phyloP scores from a whole-genome alignment of 1,139 yeast genomes.

The Blastobotrys aristatus region DNA sequence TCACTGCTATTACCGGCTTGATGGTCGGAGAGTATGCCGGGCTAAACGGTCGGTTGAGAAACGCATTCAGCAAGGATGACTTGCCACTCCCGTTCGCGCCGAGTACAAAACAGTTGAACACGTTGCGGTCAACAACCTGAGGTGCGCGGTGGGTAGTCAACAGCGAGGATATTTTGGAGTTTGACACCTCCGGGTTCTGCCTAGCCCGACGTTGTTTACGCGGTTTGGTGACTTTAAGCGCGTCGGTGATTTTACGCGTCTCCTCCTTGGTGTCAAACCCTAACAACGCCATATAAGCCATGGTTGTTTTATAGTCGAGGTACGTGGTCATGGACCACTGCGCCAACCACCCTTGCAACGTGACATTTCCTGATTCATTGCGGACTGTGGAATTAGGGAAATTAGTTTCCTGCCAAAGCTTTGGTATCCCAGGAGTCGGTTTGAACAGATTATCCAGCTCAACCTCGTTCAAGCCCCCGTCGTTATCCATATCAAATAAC shows the following conservation, averaged over 20 bases:
- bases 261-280: conserved; percentile 58
- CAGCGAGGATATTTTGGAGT: conserved; percentile 10
- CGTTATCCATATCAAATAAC: conserved; percentile 87
- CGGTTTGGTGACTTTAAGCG: conserved; percentile 77
- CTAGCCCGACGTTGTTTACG: conserved; percentile 48
- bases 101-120: conserved; percentile 79
- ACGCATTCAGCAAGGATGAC: conserved; percentile 74
- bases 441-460: conserved; percentile 66
- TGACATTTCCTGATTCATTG: conserved; percentile 82
- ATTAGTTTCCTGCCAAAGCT: conserved; percentile 74
- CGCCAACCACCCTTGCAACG: conserved; percentile 96
- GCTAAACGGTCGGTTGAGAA: conserved; percentile 67
- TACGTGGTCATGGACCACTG: conserved; percentile 97
- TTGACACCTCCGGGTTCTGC: conserved; percentile 45
- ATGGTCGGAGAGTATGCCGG: conserved; percentile 78
- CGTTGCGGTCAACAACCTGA: conserved; percentile 74
- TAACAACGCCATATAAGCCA: conserved; percentile 81
- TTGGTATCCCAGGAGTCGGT: conserved; percentile 92
- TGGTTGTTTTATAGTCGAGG: conserved; percentile 73
- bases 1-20: conserved; percentile 74
- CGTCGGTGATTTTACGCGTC: conserved; percentile 44
- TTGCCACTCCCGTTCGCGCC: conserved; percentile 86
- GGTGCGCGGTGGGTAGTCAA: conserved; percentile 23
- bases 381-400: conserved; percentile 86
- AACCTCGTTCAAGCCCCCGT: conserved; percentile 78